Conservation (phyloP, 129 eudicot species). For the Artemisia tridentata region DNA sequence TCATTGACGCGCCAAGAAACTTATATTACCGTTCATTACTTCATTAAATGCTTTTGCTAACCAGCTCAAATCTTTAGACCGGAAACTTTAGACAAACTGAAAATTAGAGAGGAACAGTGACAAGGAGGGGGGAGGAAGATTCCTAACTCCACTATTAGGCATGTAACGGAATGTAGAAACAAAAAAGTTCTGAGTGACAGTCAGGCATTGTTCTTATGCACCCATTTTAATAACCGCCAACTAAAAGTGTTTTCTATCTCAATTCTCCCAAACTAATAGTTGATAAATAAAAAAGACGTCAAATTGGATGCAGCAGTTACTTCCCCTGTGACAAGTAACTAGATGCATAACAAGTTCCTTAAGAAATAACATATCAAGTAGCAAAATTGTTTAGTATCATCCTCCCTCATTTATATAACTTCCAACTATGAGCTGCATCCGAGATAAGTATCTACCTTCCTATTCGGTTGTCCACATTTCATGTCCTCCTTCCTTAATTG, state of each 20-base stretch:
- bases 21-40: no score
- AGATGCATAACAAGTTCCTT: neutral
- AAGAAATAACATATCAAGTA: neutral
- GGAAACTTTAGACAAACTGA: no score
- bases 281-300: neutral
- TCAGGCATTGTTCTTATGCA: no score
- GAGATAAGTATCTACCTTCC: neutral
- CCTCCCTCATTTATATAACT: neutral
- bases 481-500: neutral
- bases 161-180: no score
- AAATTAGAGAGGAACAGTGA: no score
- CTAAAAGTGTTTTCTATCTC: neutral
- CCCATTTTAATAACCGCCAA: neutral
- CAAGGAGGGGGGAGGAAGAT: no score
- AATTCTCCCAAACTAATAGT: neutral
- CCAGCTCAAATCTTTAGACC: no score
- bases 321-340: neutral
- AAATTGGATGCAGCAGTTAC: neutral
- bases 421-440: neutral
- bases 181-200: no score
- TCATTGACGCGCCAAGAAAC: no score
- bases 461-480: neutral
- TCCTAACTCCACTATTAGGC: no score
- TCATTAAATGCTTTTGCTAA: no score
- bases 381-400: neutral